phyloP scores from a whole-genome alignment of 352 stramenopile genomes.

The Globisporangium paddicum region DNA sequence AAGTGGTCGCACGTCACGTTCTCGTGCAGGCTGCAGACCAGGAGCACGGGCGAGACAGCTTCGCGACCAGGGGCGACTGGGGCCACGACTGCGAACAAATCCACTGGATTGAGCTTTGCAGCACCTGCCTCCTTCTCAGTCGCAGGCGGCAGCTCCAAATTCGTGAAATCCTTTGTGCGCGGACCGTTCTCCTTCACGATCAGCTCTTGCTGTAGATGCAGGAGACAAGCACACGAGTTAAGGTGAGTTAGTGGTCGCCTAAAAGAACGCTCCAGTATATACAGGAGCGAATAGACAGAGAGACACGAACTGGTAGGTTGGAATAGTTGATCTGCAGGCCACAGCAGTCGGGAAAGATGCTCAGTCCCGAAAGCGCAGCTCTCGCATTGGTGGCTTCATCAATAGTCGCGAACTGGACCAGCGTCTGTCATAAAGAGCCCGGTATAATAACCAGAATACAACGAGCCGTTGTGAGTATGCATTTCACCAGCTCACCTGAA shows the following conservation, averaged over 20 bases:
- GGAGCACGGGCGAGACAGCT: conserved; percentile 38
- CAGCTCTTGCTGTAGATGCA: conserved; percentile 34
- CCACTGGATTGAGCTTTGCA: conserved; percentile 18
- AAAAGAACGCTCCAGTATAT: background rate
- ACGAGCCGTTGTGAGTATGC: background rate
- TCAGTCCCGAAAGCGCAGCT: conserved; percentile 42
- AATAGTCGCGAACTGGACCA: conserved; percentile 45
- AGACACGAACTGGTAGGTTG: conserved; percentile 33
- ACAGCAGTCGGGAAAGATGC: conserved; percentile 58
- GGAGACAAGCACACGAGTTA: background rate
- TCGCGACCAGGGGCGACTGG: conserved; percentile 13
- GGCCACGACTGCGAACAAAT: background rate
- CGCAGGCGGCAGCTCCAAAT: conserved; percentile 24
- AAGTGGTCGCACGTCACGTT: conserved; percentile 52
- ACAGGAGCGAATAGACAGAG: background rate
- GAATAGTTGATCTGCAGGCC: conserved; percentile 58
- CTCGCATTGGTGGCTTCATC: conserved; percentile 40
- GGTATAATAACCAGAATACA: no score
- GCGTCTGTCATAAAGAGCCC: conserved; percentile 23
- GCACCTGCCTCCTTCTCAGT: background rate
- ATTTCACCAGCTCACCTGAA: conserved; percentile 30
- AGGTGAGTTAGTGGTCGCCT: no score
- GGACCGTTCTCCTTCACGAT: conserved; percentile 60
- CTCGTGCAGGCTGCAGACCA: conserved; percentile 51
- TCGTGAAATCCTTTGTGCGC: conserved; percentile 50